phyloP scores from a whole-genome alignment of 2,329 filamentous ascomycete genomes.

The Biscogniauxia mediterranea region DNA sequence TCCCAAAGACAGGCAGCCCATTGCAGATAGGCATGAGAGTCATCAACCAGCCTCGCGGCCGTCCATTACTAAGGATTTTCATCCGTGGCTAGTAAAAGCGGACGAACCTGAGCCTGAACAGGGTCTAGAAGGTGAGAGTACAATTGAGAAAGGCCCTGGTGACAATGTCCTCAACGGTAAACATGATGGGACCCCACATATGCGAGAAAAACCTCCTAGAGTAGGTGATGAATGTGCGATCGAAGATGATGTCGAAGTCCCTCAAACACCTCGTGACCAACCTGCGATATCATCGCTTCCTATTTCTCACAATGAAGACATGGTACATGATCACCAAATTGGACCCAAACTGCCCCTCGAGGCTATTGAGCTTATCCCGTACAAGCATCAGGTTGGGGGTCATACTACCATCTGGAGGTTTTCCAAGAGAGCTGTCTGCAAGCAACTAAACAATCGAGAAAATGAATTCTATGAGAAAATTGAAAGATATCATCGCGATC shows the following conservation, averaged over 20 bases:
- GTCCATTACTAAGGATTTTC: constrained; percentile 36
- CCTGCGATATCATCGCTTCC: constrained; percentile 36
- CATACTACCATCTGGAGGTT: constrained; percentile 97
- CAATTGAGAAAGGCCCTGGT: constrained; percentile 36
- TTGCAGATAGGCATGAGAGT: constrained; percentile 26
- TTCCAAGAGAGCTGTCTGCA: constrained; percentile 91
- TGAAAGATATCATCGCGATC: constrained; percentile 83
- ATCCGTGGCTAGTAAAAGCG: constrained; percentile 59
- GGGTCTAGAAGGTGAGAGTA: constrained; percentile 34
- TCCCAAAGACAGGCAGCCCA: constrained; percentile 29
- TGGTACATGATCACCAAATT: constrained; percentile 52
- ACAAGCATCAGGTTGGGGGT: constrained; percentile 94
- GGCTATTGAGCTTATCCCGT: constrained; percentile 93
- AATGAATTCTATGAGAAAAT: constrained; percentile 99
- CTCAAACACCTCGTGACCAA: constrained; percentile 33
- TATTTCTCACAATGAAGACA: constrained; percentile 45
- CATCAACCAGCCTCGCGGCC: constrained; percentile 32
- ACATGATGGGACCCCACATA: constrained; percentile 21
- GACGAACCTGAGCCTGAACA: constrained; percentile 49
- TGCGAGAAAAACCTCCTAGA: constrained; percentile 34
- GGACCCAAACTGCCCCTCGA: constrained; percentile 65
- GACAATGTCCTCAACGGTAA: constrained; percentile 25
- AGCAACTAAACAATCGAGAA: constrained; percentile 95
- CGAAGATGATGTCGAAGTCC: constrained; percentile 42
- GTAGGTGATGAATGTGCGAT: constrained; percentile 40